These are phyloP conservation scores for Anthoceros angustus DNA, from an alignment of 225 moss, liverwort and hornwort genomes.

Conservation along the genomic window DNA sequence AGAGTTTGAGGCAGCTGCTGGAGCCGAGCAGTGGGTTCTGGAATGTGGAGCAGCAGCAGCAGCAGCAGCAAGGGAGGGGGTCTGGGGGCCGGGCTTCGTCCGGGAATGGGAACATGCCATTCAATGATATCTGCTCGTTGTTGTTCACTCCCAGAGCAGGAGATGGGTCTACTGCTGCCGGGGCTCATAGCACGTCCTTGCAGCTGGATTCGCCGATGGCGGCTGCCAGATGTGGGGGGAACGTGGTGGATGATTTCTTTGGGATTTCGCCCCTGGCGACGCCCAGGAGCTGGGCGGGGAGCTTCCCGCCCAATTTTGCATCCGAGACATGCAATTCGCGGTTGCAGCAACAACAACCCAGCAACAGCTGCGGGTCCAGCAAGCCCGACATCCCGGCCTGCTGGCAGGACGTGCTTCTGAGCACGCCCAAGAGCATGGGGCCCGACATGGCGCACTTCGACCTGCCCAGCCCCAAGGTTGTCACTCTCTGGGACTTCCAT, in stretches of 20 bases:
- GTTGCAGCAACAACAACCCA: background rate
- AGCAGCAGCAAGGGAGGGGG: background rate
- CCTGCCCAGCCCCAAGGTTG: no score
- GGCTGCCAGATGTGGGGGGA: background rate
- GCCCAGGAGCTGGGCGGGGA: background rate
- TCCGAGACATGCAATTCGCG: background rate
- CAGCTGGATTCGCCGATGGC: no score
- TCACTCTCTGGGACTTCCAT: background rate
- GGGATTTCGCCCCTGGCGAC: background rate
- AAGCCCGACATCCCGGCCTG: background rate
- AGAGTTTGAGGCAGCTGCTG: slow-evolving; percentile 1
- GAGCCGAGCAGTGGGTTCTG: background rate
- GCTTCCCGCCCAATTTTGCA: background rate
- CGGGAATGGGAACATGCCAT: no score
- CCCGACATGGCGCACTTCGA: background rate
- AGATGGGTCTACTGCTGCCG: background rate
- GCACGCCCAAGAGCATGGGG: slow-evolving; percentile 2
- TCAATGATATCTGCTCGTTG: background rate
- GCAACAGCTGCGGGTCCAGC: background rate
- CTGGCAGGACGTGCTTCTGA: background rate
- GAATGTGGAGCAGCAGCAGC: slow-evolving; percentile 5
- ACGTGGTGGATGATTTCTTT: background rate
- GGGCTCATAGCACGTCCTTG: background rate
- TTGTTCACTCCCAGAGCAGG: background rate
- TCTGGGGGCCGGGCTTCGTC: background rate